Base-by-base conservation (phyloP, 192 early-diverging fungal species). In the Linnemannia schmuckeri region DNA sequence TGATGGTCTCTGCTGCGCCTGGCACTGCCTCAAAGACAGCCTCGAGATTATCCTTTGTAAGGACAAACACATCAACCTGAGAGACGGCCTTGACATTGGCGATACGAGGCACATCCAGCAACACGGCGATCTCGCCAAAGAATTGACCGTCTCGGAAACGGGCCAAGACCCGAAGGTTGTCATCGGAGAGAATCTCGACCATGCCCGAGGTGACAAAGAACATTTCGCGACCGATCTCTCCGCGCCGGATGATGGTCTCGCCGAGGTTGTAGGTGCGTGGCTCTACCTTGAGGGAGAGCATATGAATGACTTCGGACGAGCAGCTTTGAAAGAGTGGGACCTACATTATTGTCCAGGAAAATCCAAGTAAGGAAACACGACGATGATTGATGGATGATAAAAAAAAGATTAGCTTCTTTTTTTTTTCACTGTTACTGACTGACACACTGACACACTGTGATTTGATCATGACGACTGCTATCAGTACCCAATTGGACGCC, bases 171-270 rank as follows among this genome's bases (percentile, higher is more conserved):
- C 63, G 77, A 27, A 76, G 70, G 52, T 76, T 77, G 61, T 91
- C 69, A 46, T 82, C 78, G 1, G 92, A 91, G 30, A 93, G 88
- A 17, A 95, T 91, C 76, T 93, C 90, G 33, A 96, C 93, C 3
- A 89, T 86, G 41, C 96, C 96, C 30, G 92, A 90, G 27, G 92
- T 83, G 75, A 97, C 91, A 85, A 97, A 97, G 74, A 94, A 97
- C 85, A 96, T 92, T 35, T 94, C 94, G 15, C 83, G 88, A 5
- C 93, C 95, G 27, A 75, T 85, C 52, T 96, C 95, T 13, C 95
- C 94, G 68, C 93, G 88, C 20, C 87, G 74, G 20, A 95, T 89
- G 57, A 97, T 92, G 15, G 88, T 74, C 70, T 92, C 90, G 22
- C 92, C 92, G 0, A 93, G 84, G 24, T 74, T 81, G 76, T 92